These are phyloP conservation scores for Lolium rigidum DNA, from an alignment of 176 grass and related monocot species.

Conservation along the genomic window DNA sequence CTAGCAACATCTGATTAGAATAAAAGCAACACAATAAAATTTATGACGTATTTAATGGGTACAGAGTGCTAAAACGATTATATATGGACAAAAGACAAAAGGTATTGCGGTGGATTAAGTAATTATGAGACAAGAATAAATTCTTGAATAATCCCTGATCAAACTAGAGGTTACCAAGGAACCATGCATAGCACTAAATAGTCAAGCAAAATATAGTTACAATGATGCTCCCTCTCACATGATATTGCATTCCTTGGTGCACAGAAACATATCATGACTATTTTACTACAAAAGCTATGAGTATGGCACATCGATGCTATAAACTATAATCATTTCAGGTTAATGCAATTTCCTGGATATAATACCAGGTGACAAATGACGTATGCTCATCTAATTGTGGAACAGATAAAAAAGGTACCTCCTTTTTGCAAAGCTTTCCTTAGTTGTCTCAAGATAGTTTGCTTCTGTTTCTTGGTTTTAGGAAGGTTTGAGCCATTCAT, in stretches of 20 bases:
- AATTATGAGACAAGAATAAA: constrained; percentile 20
- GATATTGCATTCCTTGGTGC: constrained; percentile 10
- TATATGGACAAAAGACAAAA: neutral
- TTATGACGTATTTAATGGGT: constrained; percentile 4
- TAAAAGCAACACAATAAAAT: constrained; percentile 31
- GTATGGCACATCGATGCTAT: neutral
- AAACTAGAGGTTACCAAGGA: no score
- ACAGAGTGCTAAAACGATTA: neutral
- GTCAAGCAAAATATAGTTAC: constrained; percentile 10
- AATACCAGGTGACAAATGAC: constrained; percentile 11
- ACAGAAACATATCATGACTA: constrained; percentile 10
- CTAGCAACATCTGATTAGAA: constrained; percentile 62
- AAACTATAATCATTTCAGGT: constrained; percentile 21
- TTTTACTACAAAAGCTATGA: constrained; percentile 15
- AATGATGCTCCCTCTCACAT: constrained; percentile 20
- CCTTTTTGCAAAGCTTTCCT: constrained; percentile 55
- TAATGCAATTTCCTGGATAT: constrained; percentile 31
- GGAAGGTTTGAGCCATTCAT: constrained; percentile 7
- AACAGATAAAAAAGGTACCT: constrained; percentile 55
- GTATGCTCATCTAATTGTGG: neutral
- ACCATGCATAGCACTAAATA: no score
- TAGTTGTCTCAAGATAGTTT: constrained; percentile 58
- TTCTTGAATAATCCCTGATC: neutral
- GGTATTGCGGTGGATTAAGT: constrained; percentile 3
- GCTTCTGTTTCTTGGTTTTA: constrained; percentile 59